phyloP scores from a whole-genome alignment of 2,329 filamentous ascomycete genomes.

The Dissoconium aciculare region DNA sequence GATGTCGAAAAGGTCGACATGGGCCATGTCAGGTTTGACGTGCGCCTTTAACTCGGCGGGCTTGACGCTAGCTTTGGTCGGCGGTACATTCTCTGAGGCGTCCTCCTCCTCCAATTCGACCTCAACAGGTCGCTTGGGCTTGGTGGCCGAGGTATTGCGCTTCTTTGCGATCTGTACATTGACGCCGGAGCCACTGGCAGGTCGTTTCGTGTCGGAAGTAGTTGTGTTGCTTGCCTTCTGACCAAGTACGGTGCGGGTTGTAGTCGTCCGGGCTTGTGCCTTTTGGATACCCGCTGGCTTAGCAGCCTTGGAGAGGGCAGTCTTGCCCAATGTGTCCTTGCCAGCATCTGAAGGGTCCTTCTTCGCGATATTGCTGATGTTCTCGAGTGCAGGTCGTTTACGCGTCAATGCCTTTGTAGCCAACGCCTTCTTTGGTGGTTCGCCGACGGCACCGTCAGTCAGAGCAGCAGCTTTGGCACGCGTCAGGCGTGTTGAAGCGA shows the following conservation, averaged over 20 bases:
- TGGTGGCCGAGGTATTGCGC: constrained; percentile 40
- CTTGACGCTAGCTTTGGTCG: constrained; percentile 36
- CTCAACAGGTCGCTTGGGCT: constrained; percentile 32
- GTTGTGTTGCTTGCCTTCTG: constrained; percentile 55
- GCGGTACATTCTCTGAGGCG: constrained; percentile 50
- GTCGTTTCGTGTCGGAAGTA: constrained; percentile 51
- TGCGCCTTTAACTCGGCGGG: constrained; percentile 35
- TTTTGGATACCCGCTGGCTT: constrained; percentile 76
- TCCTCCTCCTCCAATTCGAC: constrained; percentile 41
- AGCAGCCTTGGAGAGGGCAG: constrained; percentile 58
- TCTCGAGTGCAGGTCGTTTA: constrained; percentile 75
- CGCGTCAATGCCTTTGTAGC: constrained; percentile 30
- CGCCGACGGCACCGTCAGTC: constrained; percentile 39
- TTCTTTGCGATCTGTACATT: constrained; percentile 54
- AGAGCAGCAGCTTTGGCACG: constrained; percentile 76
- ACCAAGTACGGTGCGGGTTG: constrained; percentile 45
- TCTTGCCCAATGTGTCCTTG: constrained; percentile 38
- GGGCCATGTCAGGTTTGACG: constrained; percentile 19
- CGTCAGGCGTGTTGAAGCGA: constrained; percentile 64
- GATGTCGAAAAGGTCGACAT: constrained; percentile 21
- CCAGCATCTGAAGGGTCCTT: constrained; percentile 50
- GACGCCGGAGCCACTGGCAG: constrained; percentile 56
- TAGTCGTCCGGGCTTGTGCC: constrained; percentile 35
- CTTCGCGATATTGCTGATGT: constrained; percentile 92
- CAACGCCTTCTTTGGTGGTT: constrained; percentile 38